Evolutionary conservation across 2,329 filamentous ascomycete species (phyloP), one percentile per base, ranked within the genome.

Genomic region (Elsinoe necatrix): DNA sequence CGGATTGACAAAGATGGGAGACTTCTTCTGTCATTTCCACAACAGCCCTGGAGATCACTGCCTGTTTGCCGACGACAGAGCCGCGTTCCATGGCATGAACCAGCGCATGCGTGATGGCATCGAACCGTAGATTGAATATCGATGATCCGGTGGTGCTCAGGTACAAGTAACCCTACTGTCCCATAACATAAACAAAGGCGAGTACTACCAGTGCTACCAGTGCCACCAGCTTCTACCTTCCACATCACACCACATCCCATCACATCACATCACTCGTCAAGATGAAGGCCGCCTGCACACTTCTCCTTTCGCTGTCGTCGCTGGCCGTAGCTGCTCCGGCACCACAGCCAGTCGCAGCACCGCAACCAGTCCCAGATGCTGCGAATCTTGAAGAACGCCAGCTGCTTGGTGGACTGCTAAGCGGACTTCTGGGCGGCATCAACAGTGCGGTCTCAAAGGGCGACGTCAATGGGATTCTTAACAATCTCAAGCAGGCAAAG

Each of bases 401-500:
- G 18, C 31, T 52, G 16, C 16, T 52, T n/a, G 48, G 20, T 52
- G 48, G 31, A 45, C 47, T 58, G 18, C 42, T 59, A 29, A 35
- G 62, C 39, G 52, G 48, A 54, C 41, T 58, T 45, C 42, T 57
- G 1, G 43, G 56, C 2, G 56, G 55, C 23, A 45, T 59, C 39
- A 48, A 61, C 21, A 20, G 31, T 35, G 54, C 21, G 12, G 37
- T 61, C 4, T 58, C 57, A 2, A 20, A 52, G 41, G 55, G 56
- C 12, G 43, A 48, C 29, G 45, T 16, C 41, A 54, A 29, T 48
- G 39, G 57, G 16, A 45, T 61, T 23, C 55, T 62, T 3, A 34
- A 56, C 14, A 59, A 58, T 18, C 42, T 65, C 20, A 42, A 55
- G 34, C 58, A 61, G 12, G 63, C 63, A n/a, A 59, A 61, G 14